A percentile compares a stretch with the other conserved stretches of the same genome.
These are phyloP conservation scores for Fusarium zealandicum DNA, from an alignment of 2,329 filamentous ascomycete species.

Conservation along the genomic window DNA sequence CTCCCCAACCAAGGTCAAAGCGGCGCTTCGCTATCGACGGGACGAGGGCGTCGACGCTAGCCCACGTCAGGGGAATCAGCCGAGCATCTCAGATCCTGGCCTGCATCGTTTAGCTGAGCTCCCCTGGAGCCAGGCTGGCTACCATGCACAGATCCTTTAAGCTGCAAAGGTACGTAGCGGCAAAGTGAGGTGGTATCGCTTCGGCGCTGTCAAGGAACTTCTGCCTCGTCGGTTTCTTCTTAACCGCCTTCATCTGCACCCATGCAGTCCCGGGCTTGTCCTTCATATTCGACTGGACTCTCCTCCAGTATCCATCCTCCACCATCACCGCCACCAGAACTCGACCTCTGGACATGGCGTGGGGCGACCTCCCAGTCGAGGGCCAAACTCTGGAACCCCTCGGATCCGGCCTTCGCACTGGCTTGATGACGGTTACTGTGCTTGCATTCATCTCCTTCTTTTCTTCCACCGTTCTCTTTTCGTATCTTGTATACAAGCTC, in stretches of 20 bases:
- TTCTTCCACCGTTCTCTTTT: slow-evolving; percentile 40
- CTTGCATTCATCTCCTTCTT: slow-evolving; percentile 45
- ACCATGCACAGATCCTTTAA: slow-evolving; percentile 1
- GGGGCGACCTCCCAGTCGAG: slow-evolving; percentile 32
- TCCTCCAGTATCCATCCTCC: too few relatives aligned
- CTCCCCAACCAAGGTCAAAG: slow-evolving; percentile 1
- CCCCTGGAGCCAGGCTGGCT: not conserved
- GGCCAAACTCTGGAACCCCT: slow-evolving; percentile 40
- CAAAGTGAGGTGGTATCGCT: not conserved
- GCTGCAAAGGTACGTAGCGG: not conserved
- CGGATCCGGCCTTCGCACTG: slow-evolving; percentile 28
- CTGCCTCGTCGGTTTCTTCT: too few relatives aligned
- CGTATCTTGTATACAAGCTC: slow-evolving; percentile 45
- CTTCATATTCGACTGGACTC: not conserved
- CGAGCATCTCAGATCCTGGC: slow-evolving; percentile 5
- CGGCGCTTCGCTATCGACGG: not conserved
- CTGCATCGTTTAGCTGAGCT: not conserved
- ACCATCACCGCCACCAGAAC: not conserved
- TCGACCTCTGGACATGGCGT: slow-evolving; percentile 29
- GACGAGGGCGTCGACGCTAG: slow-evolving; percentile 6
- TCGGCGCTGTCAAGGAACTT: not conserved
- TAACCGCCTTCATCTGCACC: not conserved
- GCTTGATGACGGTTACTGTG: slow-evolving; percentile 43
- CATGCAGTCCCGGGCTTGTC: not conserved
- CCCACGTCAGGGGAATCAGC: not conserved